These are phyloP conservation scores for Cladosporium austrohemisphaericum DNA, from an alignment of 2,329 filamentous ascomycete species.

Conservation along the genomic window DNA sequence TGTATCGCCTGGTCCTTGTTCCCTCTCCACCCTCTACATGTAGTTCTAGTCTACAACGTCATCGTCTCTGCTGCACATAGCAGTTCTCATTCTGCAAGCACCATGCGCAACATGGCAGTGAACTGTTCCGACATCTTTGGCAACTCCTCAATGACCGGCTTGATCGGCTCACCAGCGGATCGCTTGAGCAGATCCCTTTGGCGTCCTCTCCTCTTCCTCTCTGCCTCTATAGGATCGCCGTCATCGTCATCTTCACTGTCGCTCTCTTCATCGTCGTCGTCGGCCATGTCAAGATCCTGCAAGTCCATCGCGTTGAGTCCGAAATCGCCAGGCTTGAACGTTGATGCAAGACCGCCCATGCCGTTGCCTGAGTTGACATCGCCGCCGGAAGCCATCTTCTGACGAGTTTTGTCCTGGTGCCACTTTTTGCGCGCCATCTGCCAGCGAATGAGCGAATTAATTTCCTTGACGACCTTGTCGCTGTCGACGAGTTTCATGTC, in stretches of 20 bases:
- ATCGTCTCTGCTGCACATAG: not conserved
- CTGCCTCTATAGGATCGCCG: constrained; percentile 84
- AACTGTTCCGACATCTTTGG: constrained; percentile 34
- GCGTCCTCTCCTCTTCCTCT: constrained; percentile 72
- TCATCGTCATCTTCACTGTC: constrained; percentile 66
- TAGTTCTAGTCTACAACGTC: not conserved
- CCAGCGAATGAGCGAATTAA: constrained; percentile 84
- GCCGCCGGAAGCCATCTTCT: constrained; percentile 83
- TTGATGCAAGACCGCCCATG: constrained; percentile 51
- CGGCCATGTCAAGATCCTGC: constrained; percentile 78
- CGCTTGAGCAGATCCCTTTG: constrained; percentile 68
- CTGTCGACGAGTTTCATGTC: constrained; percentile 66
- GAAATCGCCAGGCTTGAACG: constrained; percentile 80
- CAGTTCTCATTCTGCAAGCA: constrained; percentile 26
- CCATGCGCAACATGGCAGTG: constrained; percentile 34
- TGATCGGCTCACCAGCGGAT: constrained; percentile 36
- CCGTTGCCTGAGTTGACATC: constrained; percentile 43
- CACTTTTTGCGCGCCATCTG: constrained; percentile 95
- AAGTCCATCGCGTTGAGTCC: constrained; percentile 84
- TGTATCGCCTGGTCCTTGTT: constrained; percentile 5
- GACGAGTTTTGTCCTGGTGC: constrained; percentile 95
- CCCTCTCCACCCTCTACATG: too few relatives aligned
- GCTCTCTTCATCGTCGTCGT: constrained; percentile 63
- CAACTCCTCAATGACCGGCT: constrained; percentile 34
- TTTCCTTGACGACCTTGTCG: constrained; percentile 69